These are phyloP conservation scores for Polyporus arcularius DNA, from an alignment of 768 basidiomycete genomes.

Conservation along the genomic window DNA sequence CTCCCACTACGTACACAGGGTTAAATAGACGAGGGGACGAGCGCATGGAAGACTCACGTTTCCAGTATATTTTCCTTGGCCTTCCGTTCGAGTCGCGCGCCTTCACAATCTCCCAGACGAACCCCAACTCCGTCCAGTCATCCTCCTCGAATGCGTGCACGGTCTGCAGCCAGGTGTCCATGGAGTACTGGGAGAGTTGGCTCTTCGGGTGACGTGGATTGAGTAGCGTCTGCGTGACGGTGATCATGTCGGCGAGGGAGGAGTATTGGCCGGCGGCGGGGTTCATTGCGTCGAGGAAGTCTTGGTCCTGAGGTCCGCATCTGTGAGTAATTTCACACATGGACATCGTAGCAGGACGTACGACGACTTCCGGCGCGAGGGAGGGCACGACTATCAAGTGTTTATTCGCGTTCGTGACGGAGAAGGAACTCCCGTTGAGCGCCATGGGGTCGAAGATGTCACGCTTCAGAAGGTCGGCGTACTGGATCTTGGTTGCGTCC, in stretches of 20 bases:
- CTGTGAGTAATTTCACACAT: neutral
- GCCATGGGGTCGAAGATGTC: slow-evolving; percentile 53
- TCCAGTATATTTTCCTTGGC: slow-evolving; percentile 29
- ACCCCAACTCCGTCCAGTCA: slow-evolving; percentile 25
- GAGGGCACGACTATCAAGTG: slow-evolving; percentile 43
- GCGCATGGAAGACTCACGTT: slow-evolving; percentile 22
- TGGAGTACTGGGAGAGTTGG: slow-evolving; percentile 23
- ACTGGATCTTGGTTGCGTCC: neutral
- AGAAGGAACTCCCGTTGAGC: slow-evolving; percentile 46
- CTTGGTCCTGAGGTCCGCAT: slow-evolving; percentile 33
- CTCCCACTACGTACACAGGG: slow-evolving; percentile 23
- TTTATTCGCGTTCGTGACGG: slow-evolving; percentile 36
- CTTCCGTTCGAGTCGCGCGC: slow-evolving; percentile 22
- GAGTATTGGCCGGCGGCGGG: slow-evolving; percentile 53
- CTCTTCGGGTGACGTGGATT: slow-evolving; percentile 36
- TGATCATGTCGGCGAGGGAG: slow-evolving; percentile 47
- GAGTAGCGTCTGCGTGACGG: slow-evolving; percentile 46
- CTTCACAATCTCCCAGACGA: slow-evolving; percentile 29
- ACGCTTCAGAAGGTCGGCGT: slow-evolving; percentile 45
- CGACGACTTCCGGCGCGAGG: slow-evolving; percentile 36
- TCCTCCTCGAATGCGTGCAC: slow-evolving; percentile 33
- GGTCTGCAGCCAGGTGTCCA: slow-evolving; percentile 33
- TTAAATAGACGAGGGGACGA: neutral
- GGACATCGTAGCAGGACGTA: slow-evolving; percentile 20
- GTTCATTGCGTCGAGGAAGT: slow-evolving; percentile 42